Conservation (phyloP, 495 filamentous ascomycete species). For the Lophiostoma macrostomum region DNA sequence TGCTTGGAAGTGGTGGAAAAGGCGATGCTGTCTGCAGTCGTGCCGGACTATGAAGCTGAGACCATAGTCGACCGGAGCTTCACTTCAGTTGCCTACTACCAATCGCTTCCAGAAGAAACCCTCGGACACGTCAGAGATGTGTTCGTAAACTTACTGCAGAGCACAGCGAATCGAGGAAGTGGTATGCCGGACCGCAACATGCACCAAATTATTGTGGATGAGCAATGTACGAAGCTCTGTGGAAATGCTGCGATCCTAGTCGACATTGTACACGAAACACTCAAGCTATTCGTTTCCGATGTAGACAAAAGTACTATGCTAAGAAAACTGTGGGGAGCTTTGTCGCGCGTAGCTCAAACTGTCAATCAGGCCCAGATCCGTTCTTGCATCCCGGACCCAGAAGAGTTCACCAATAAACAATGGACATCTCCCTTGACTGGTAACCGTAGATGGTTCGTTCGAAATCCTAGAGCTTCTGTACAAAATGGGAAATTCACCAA, state of each 20-base stretch:
- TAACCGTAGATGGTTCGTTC: slow-evolving; percentile 2
- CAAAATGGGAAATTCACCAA: neutral
- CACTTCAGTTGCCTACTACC: slow-evolving; percentile 20
- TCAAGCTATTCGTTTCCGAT: slow-evolving; percentile 16
- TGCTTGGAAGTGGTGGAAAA: slow-evolving; percentile 21
- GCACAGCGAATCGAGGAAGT: neutral
- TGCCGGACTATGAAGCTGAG: neutral
- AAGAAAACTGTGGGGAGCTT: slow-evolving; percentile 21
- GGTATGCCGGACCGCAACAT: neutral
- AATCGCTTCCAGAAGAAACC: slow-evolving; percentile 7
- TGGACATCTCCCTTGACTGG: neutral
- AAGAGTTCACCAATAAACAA: slow-evolving; percentile 2
- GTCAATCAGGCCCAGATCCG: neutral
- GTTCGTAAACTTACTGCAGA: neutral
- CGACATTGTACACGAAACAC: neutral
- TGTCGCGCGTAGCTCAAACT: slow-evolving; percentile 1
- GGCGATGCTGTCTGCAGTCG: slow-evolving; percentile 1
- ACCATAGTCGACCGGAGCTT: slow-evolving; percentile 12
- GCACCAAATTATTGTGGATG: slow-evolving; percentile 13
- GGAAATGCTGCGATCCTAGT: neutral
- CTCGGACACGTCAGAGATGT: neutral
- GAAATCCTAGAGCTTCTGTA: neutral
- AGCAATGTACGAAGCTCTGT: neutral
- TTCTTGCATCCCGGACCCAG: neutral
- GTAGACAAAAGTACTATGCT: slow-evolving; percentile 15